Conservation (phyloP, 352 stramenopile species). For the Pythium insidiosum region DNA sequence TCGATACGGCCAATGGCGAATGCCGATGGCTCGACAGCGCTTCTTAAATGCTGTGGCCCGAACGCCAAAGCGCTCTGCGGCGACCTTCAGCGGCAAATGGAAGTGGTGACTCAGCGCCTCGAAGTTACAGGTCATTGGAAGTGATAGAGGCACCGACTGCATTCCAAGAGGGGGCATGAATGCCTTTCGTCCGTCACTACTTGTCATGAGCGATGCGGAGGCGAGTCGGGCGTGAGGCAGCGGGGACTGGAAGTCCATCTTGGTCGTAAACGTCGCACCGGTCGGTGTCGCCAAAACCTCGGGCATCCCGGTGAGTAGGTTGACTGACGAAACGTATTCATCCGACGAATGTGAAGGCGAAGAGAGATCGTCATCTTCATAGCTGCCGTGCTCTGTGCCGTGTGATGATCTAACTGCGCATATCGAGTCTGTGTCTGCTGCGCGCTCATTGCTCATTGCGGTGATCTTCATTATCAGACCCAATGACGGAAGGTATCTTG, state of each 20-base stretch:
- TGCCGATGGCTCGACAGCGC: conserved; percentile 44
- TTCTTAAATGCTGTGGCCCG: conserved; percentile 59
- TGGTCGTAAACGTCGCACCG: conserved; percentile 3
- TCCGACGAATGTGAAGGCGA: too few relatives aligned
- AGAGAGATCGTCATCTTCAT: too few relatives aligned
- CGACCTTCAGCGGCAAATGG: conserved; percentile 47
- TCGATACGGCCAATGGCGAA: conserved; percentile 55
- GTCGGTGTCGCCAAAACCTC: conserved; percentile 15
- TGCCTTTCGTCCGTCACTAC: conserved; percentile 10
- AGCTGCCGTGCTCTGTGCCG: neutral
- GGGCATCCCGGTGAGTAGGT: neutral
- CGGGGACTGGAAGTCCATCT: conserved; percentile 22
- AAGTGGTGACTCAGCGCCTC: conserved; percentile 42
- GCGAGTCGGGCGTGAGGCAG: conserved; percentile 14
- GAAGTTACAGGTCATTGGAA: conserved; percentile 28
- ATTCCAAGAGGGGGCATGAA: conserved; percentile 13
- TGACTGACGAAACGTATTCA: too few relatives aligned
- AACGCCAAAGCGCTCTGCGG: conserved; percentile 52
- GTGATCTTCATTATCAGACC: too few relatives aligned
- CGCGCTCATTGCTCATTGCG: too few relatives aligned
- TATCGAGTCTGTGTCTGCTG: too few relatives aligned
- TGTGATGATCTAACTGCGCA: too few relatives aligned
- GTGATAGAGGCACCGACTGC: conserved; percentile 12
- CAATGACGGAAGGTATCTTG: too few relatives aligned
- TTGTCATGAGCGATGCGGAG: conserved; percentile 7